Conservation (phyloP, 306 rosid genomes). For the Prosopis cineraria region DNA sequence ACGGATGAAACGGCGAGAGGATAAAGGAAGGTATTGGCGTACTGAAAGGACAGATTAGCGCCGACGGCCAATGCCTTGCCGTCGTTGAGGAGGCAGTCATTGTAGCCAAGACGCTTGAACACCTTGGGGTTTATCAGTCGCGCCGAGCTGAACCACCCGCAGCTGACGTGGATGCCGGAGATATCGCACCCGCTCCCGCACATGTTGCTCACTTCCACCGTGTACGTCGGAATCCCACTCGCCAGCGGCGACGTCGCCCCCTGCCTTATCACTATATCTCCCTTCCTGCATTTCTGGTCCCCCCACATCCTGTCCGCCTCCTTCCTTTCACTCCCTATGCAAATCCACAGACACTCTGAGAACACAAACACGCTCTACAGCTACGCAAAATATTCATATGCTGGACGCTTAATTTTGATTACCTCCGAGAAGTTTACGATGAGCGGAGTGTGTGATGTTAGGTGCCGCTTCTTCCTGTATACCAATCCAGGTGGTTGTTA, state of each 20-base stretch:
- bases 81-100: constrained; percentile 83
- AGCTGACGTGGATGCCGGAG: constrained; percentile 63
- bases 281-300: constrained; percentile 57
- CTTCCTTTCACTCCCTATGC: constrained; percentile 29
- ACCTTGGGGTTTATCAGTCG: constrained; percentile 74
- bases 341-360: too few species aligned
- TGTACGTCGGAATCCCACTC: constrained; percentile 82
- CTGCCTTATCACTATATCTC: constrained; percentile 72
- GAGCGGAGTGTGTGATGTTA: constrained; percentile 31
- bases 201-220: constrained; percentile 73
- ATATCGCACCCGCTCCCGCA: constrained; percentile 76
- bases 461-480: constrained; percentile 1
- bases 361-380: too few species aligned
- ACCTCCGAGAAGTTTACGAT: constrained; percentile 71
- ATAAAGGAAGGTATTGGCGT: constrained; percentile 77
- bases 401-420: background rate
- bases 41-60: constrained; percentile 63
- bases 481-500: constrained; percentile 11
- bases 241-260: constrained; percentile 82
- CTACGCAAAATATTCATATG: too few species aligned
- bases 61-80: constrained; percentile 71
- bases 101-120: constrained; percentile 77
- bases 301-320: constrained; percentile 80
- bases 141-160: constrained; percentile 97
- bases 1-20: constrained; percentile 70